Conservation (phyloP, 768 basidiomycete species). For the Kwoniella dendrophila region DNA sequence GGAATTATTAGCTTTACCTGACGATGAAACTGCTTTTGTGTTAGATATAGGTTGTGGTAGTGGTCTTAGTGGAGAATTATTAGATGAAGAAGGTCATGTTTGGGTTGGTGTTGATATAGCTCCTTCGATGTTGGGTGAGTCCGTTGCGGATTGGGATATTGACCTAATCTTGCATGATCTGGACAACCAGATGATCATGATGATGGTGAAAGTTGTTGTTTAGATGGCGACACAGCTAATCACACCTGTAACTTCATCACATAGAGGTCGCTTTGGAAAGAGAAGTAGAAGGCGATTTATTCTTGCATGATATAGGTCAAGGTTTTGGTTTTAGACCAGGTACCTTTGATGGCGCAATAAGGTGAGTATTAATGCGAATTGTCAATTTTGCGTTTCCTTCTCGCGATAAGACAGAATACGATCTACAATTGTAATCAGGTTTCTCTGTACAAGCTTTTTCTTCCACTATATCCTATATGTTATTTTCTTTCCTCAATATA, state of each 20-base stretch:
- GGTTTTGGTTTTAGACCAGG: constrained; percentile 96
- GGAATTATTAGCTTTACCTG: constrained; percentile 81
- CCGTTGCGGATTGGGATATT: background rate
- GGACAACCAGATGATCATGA: too few relatives aligned
- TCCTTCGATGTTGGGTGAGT: constrained; percentile 92
- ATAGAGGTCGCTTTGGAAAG: constrained; percentile 92
- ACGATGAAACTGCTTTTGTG: constrained; percentile 76
- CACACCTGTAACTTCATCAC: too few relatives aligned
- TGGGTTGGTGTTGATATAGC: constrained; percentile 96
- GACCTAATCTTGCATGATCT: too few relatives aligned
- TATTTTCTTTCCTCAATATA: background rate
- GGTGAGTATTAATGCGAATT: too few relatives aligned
- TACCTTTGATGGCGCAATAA: constrained; percentile 96
- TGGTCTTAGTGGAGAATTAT: constrained; percentile 92
- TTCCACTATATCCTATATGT: background rate
- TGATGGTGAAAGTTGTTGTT: too few relatives aligned
- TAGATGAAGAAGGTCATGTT: constrained; percentile 88
- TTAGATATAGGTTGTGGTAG: constrained; percentile 97
- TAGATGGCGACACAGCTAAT: too few relatives aligned
- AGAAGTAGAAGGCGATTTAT: constrained; percentile 93
- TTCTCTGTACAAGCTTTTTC: background rate
- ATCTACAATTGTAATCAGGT: background rate
- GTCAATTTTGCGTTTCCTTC: too few relatives aligned
- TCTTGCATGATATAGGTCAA: constrained; percentile 96
- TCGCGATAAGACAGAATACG: background rate